Percentiles rank a stretch among this genome's conserved stretches.
Evolutionary conservation across 495 filamentous ascomycete species (phyloP).

Genomic region (Hypoxylon fragiforme): DNA sequence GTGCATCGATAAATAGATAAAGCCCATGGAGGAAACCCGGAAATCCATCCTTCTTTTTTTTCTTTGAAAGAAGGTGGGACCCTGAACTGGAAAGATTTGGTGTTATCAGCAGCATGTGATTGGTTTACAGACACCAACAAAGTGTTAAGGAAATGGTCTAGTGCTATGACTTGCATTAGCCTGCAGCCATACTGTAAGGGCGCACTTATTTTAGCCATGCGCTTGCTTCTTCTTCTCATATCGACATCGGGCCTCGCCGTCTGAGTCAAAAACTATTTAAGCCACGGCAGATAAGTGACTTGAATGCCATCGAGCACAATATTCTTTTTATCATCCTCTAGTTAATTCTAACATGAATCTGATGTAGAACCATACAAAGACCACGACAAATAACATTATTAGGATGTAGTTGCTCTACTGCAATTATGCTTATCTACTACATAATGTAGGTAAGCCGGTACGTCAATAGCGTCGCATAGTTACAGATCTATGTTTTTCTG

Average conservation of each 20-base stretch:
- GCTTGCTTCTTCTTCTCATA: neutral
- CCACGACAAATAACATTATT: too few relatives aligned
- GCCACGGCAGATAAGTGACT: neutral
- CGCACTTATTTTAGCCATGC: slow-evolving; percentile 8
- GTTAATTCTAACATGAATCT: too few relatives aligned
- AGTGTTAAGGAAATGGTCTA: slow-evolving; percentile 6
- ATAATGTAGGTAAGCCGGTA: too few relatives aligned
- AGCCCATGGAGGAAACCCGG: too few relatives aligned
- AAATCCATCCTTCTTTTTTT: too few relatives aligned
- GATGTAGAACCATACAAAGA: too few relatives aligned
- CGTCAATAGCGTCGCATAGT: too few relatives aligned
- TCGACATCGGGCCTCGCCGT: slow-evolving; percentile 28
- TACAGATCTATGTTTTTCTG: neutral
- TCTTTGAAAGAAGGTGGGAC: slow-evolving; percentile 8
- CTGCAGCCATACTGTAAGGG: slow-evolving; percentile 20
- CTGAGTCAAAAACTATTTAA: neutral
- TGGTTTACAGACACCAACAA: slow-evolving; percentile 4
- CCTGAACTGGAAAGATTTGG: slow-evolving; percentile 26
- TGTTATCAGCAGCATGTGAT: slow-evolving; percentile 27
- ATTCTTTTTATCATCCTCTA: too few relatives aligned
- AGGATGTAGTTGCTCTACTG: too few relatives aligned
- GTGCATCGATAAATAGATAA: slow-evolving; percentile 12
- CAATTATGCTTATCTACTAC: too few relatives aligned
- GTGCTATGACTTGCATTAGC: slow-evolving; percentile 33
- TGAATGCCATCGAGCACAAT: too few relatives aligned